Evolutionary conservation across 192 early-diverging fungal genomes (phyloP).

Genomic region (Coemansia sp.): DNA sequence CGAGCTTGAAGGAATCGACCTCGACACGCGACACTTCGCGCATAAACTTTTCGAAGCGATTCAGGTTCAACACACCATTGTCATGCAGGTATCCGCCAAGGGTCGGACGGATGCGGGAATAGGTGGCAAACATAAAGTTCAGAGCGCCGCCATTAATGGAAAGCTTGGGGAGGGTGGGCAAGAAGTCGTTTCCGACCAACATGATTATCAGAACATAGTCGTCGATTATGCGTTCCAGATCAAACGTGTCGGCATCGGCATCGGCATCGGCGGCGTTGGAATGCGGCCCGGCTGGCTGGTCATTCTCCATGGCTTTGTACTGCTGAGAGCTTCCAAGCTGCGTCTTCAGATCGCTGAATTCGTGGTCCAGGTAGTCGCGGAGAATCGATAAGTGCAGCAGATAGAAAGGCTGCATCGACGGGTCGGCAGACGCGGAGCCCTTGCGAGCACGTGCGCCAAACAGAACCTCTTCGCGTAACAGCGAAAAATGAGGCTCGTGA

Average conservation of each 20-base stretch:
- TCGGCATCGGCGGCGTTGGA: neutral
- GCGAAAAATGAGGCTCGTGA: conserved; percentile 96
- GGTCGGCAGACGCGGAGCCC: conserved; percentile 26
- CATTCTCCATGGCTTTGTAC: conserved; percentile 40
- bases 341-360: conserved; percentile 60
- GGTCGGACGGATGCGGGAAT: conserved; percentile 63
- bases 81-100: conserved; percentile 89
- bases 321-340: conserved; percentile 55
- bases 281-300: conserved; percentile 6
- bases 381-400: conserved; percentile 84
- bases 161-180: conserved; percentile 90
- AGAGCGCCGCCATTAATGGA: conserved; percentile 92
- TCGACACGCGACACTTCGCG: conserved; percentile 55
- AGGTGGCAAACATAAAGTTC: conserved; percentile 66
- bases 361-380: conserved; percentile 91
- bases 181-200: conserved; percentile 97
- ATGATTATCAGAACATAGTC: conserved; percentile 93
- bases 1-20: conserved; percentile 51
- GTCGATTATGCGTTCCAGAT: conserved; percentile 93
- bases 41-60: conserved; percentile 63
- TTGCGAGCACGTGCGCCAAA: conserved; percentile 57
- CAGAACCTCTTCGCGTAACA: conserved; percentile 94
- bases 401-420: conserved; percentile 59
- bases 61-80: conserved; percentile 66
- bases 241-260: conserved; percentile 55